Evolutionary conservation across 352 stramenopile genomes (phyloP).

Genomic region (Blastocystis sp.): DNA sequence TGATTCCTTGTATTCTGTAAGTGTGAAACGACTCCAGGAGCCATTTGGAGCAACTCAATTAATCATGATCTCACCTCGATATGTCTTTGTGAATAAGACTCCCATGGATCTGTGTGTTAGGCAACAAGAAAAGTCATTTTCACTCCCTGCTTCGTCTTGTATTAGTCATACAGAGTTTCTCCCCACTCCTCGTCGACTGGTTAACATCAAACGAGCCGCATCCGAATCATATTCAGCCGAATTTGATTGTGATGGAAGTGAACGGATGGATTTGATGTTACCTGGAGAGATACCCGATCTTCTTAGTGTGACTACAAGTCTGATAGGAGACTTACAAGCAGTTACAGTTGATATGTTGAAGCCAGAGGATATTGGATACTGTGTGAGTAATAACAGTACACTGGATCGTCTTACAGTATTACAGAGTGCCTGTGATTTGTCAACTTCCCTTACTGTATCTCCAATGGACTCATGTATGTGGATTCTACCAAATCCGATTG

Average conservation of each 20-base stretch:
- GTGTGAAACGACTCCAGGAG: not conserved
- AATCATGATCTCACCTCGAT: not conserved
- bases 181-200: not conserved
- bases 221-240: not conserved
- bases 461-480: constrained; percentile 5
- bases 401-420: not conserved
- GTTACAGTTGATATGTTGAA: not conserved
- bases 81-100: constrained; percentile 7
- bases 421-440: constrained; percentile 1
- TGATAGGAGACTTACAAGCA: not conserved
- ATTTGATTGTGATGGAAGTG: not conserved
- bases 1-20: not conserved
- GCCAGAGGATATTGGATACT: not conserved
- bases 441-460: not conserved
- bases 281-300: not conserved
- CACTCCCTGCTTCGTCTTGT: not conserved
- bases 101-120: not conserved
- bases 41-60: not conserved
- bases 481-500: not conserved
- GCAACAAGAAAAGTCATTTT: not conserved
- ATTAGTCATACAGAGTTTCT: not conserved
- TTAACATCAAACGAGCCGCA: not conserved
- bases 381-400: constrained; percentile 10
- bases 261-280: not conserved
- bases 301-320: not conserved